phyloP scores from a whole-genome alignment of 208 protist genomes.

The Trichomonas gallinae region DNA sequence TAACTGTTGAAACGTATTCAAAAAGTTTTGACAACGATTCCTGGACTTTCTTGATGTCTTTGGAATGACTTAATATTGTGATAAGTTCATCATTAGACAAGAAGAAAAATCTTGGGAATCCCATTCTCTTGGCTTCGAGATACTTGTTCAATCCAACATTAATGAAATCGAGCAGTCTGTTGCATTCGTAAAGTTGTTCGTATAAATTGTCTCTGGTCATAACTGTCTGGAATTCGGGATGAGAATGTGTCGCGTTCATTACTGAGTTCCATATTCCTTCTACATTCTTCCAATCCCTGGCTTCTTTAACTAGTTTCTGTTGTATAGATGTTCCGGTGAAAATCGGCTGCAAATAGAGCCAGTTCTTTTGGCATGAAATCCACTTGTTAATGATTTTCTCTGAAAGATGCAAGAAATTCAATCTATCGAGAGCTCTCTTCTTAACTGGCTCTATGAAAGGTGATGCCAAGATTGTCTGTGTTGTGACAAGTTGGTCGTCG shows the following conservation, averaged over 20 bases:
- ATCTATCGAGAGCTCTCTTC: slow-evolving; percentile 42
- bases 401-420: slow-evolving; percentile 34
- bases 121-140: slow-evolving; percentile 65
- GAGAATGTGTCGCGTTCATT: slow-evolving; percentile 34
- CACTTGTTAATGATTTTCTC: slow-evolving; percentile 47
- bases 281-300: slow-evolving; percentile 46
- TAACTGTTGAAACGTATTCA: slow-evolving; percentile 59
- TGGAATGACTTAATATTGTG: slow-evolving; percentile 84
- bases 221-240: slow-evolving; percentile 62
- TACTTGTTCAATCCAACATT: slow-evolving; percentile 60
- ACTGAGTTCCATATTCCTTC: slow-evolving; percentile 40
- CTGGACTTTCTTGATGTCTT: slow-evolving; percentile 82
- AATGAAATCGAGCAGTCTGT: slow-evolving; percentile 64
- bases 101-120: slow-evolving; percentile 67
- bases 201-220: slow-evolving; percentile 67
- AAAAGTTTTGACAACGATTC: slow-evolving; percentile 89
- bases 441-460: slow-evolving; percentile 53
- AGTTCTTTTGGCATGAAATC: slow-evolving; percentile 66
- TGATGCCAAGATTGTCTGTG: slow-evolving; percentile 37
- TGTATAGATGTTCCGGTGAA: slow-evolving; percentile 89
- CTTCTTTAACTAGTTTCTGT: slow-evolving; percentile 77
- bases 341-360: slow-evolving; percentile 93
- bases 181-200: slow-evolving; percentile 59
- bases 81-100: slow-evolving; percentile 87
- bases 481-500: slow-evolving; percentile 28